Evolutionary conservation across 1,284 basidiomycete genomes (phyloP).

Genomic region (Tetrapyrgos nigripes): DNA sequence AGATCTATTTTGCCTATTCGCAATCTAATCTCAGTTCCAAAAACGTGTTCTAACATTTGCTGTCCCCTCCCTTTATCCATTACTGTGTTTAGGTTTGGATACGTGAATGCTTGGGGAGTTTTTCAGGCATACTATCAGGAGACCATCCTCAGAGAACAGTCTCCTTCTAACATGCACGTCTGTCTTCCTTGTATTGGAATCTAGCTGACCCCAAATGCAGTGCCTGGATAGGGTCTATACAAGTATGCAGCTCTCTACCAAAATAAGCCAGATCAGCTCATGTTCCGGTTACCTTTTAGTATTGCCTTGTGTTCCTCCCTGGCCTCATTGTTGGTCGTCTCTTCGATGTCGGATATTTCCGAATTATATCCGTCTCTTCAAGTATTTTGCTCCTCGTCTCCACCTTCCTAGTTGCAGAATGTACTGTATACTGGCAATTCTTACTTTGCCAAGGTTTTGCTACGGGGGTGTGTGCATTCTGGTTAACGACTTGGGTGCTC

Average conservation of each 20-base stretch:
- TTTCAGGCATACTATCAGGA: constrained; percentile 44
- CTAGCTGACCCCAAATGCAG: constrained; percentile 3
- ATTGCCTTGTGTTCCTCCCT: constrained; percentile 25
- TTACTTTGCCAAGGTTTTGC: constrained; percentile 45
- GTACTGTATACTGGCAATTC: constrained; percentile 51
- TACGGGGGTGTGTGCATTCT: constrained; percentile 33
- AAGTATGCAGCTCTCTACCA: constrained; percentile 19
- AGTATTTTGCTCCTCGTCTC: constrained; percentile 44
- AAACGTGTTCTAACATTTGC: not conserved
- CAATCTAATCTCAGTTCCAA: too few species aligned
- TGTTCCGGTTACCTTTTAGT: constrained; percentile 3
- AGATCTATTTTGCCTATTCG: too few species aligned
- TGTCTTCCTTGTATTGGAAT: too few species aligned
- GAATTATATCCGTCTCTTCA: constrained; percentile 38
- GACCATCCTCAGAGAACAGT: constrained; percentile 28
- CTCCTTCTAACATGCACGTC: constrained; percentile 35
- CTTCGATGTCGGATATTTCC: constrained; percentile 54
- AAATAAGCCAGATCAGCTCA: not conserved
- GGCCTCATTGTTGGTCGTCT: constrained; percentile 41
- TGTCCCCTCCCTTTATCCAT: not conserved
- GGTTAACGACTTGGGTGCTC: not conserved
- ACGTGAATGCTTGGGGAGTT: constrained; percentile 24
- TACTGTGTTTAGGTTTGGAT: constrained; percentile 16
- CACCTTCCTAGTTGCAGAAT: constrained; percentile 51
- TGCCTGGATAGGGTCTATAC: constrained; percentile 45